These are phyloP conservation scores for Lagenidium sp. DNA, from an alignment of 352 stramenopile genomes.

Conservation along the genomic window DNA sequence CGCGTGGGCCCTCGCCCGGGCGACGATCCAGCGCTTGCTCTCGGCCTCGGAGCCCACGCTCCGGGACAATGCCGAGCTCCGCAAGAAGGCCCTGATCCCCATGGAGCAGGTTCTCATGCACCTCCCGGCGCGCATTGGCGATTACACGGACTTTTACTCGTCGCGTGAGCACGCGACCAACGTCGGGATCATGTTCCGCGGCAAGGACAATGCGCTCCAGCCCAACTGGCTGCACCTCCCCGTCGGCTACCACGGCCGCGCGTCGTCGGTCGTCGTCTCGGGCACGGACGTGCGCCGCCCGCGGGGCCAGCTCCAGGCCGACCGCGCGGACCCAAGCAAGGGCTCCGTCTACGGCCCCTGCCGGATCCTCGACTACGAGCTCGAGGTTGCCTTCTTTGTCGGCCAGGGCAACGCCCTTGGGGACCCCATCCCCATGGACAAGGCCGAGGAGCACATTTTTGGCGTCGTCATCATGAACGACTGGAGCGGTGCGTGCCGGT, in stretches of 20 bases:
- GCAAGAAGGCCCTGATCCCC: slow-evolving; percentile 68
- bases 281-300: slow-evolving; percentile 79
- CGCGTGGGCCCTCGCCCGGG: slow-evolving; percentile 83
- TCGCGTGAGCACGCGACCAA: slow-evolving; percentile 96
- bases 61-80: slow-evolving; percentile 69
- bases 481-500: slow-evolving; percentile 83
- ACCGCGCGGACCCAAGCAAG: slow-evolving; percentile 86
- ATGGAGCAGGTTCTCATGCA: slow-evolving; percentile 81
- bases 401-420: slow-evolving; percentile 83
- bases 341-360: slow-evolving; percentile 88
- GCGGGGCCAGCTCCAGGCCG: slow-evolving; percentile 89
- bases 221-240: slow-evolving; percentile 96
- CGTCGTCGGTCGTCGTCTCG: slow-evolving; percentile 88
- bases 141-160: slow-evolving; percentile 98
- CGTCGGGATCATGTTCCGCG: slow-evolving; percentile 90
- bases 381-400: slow-evolving; percentile 96
- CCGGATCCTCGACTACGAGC: slow-evolving; percentile 94
- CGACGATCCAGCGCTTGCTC: slow-evolving; percentile 84
- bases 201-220: slow-evolving; percentile 94
- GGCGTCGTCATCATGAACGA: slow-evolving; percentile 97
- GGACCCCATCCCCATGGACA: slow-evolving; percentile 80
- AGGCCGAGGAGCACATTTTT: slow-evolving; percentile 95
- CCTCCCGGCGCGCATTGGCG: slow-evolving; percentile 90
- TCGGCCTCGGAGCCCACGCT: slow-evolving; percentile 61
- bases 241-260: slow-evolving; percentile 96